phyloP scores from a whole-genome alignment of 2,329 filamentous ascomycete genomes.

The Epicoccum sorghinum region DNA sequence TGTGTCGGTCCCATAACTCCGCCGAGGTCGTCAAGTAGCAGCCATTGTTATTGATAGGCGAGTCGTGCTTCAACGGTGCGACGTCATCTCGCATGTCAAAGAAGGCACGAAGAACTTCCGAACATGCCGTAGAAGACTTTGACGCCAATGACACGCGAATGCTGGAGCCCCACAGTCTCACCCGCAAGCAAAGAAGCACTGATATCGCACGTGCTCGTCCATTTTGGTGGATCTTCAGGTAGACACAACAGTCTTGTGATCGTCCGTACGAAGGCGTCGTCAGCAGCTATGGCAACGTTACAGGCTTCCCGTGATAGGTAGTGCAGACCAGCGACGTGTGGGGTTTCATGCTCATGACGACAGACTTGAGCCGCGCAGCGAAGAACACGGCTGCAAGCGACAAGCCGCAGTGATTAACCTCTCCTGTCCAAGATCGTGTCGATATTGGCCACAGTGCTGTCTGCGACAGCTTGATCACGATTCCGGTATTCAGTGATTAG shows the following conservation, averaged over 20 bases:
- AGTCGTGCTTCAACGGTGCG: background rate
- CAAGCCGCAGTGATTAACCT: background rate
- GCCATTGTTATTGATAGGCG: background rate
- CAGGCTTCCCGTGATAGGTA: background rate
- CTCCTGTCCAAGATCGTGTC: background rate
- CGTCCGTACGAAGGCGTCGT: slow-evolving; percentile 4
- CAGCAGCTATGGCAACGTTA: background rate
- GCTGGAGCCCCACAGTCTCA: slow-evolving; percentile 5
- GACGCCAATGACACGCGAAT: background rate
- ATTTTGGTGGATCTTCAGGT: background rate
- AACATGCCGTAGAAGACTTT: background rate
- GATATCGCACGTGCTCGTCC: background rate
- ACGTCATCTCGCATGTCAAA: slow-evolving; percentile 13
- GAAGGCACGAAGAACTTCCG: slow-evolving; percentile 12
- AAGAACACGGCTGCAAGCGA: background rate
- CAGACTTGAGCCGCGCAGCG: background rate
- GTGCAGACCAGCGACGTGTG: background rate
- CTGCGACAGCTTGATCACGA: too few relatives aligned
- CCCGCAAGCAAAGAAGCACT: background rate
- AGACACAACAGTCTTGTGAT: background rate
- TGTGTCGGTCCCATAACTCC: background rate
- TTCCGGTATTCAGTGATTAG: background rate
- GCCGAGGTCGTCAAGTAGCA: background rate
- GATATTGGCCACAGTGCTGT: background rate
- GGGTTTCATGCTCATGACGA: background rate